These are phyloP conservation scores for Fusarium longipes DNA, from an alignment of 2,329 filamentous ascomycete genomes.

Conservation along the genomic window DNA sequence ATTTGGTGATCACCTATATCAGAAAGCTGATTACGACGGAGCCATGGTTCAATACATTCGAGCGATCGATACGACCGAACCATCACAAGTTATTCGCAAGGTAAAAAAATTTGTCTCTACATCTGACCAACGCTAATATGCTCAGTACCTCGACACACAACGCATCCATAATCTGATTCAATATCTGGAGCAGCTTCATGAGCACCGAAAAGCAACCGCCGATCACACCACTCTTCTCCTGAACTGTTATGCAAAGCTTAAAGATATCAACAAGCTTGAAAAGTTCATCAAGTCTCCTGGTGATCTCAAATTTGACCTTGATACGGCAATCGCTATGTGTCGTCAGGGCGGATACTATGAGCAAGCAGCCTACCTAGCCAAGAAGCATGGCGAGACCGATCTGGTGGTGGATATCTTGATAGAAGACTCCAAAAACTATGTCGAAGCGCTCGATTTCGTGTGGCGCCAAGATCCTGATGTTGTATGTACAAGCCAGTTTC, in stretches of 20 bases:
- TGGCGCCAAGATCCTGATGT: constrained; percentile 84
- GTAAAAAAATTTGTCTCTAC: constrained; percentile 53
- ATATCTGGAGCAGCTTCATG: constrained; percentile 95
- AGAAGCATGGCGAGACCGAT: constrained; percentile 92
- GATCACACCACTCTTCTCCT: constrained; percentile 95
- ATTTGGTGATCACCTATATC: constrained; percentile 94
- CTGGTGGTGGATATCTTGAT: constrained; percentile 95
- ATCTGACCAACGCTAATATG: constrained; percentile 43
- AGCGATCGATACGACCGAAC: constrained; percentile 95
- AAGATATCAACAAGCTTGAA: constrained; percentile 95
- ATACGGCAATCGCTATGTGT: constrained; percentile 97
- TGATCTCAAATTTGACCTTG: constrained; percentile 94
- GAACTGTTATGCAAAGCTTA: constrained; percentile 98
- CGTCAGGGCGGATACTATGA: constrained; percentile 96
- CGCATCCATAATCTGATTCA: constrained; percentile 97
- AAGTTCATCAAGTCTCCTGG: constrained; percentile 96
- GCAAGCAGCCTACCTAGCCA: constrained; percentile 93
- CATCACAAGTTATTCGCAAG: constrained; percentile 95
- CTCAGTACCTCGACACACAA: constrained; percentile 92
- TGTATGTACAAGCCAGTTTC: constrained; percentile 60
- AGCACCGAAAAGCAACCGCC: constrained; percentile 90
- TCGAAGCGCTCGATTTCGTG: constrained; percentile 89
- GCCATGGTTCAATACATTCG: constrained; percentile 99
- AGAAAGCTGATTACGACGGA: constrained; percentile 94
- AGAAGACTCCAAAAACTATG: constrained; percentile 92